These are phyloP conservation scores for Podila verticillata DNA, from an alignment of 192 early-diverging fungal genomes.

Conservation along the genomic window DNA sequence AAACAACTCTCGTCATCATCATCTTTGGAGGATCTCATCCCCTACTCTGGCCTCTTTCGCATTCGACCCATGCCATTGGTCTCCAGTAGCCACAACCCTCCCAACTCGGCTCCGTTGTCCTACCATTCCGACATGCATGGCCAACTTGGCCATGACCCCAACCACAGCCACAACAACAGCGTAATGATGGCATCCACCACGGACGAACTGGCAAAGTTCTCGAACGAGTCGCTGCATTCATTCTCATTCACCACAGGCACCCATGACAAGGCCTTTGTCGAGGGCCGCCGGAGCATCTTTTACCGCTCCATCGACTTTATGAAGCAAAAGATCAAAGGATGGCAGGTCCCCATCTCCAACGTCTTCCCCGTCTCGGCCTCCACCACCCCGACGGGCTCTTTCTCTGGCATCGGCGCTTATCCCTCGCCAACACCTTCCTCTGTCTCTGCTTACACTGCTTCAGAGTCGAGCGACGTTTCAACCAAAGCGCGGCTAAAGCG, in stretches of 20 bases:
- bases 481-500: constrained; percentile 37
- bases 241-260: constrained; percentile 52
- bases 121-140: background rate
- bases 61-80: constrained; percentile 49
- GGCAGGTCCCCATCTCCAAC: constrained; percentile 53
- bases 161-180: constrained; percentile 1
- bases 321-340: constrained; percentile 63
- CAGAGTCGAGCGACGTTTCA: background rate
- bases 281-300: constrained; percentile 58
- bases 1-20: constrained; percentile 13
- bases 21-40: constrained; percentile 47
- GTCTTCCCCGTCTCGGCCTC: constrained; percentile 31
- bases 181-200: constrained; percentile 31
- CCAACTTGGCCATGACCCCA: constrained; percentile 17
- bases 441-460: constrained; percentile 7
- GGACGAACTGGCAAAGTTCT: constrained; percentile 57
- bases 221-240: constrained; percentile 57
- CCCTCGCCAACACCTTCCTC: constrained; percentile 33
- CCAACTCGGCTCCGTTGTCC: constrained; percentile 1
- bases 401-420: constrained; percentile 45
- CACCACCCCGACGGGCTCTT: constrained; percentile 22
- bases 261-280: constrained; percentile 50
- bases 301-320: constrained; percentile 61
- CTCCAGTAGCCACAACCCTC: constrained; percentile 16
- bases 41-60: constrained; percentile 50